Evolutionary conservation across 148 eudicot species (phyloP).

Genomic region (Beta vulgaris): DNA sequence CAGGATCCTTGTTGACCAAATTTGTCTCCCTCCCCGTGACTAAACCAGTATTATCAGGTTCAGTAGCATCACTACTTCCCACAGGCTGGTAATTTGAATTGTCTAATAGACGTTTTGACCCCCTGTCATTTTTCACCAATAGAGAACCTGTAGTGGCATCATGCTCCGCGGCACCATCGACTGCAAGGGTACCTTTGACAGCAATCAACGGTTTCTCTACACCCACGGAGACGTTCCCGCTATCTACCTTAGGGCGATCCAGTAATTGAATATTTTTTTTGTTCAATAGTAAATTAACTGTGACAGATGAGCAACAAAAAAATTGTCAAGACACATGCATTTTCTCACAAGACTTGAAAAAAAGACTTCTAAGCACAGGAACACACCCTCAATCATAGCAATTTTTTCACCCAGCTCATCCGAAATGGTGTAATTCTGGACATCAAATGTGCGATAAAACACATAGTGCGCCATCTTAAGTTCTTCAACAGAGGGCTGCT

Average conservation of each 20-base stretch:
- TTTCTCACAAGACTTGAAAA: slow-evolving; percentile 22
- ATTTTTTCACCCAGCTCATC: slow-evolving; percentile 55
- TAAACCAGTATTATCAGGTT: slow-evolving; percentile 7
- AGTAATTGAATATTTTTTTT: slow-evolving; percentile 31
- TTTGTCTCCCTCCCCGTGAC: neutral
- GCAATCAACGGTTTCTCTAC: slow-evolving; percentile 21
- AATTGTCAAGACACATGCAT: slow-evolving; percentile 23
- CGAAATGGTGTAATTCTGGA: slow-evolving; percentile 41
- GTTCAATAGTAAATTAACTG: slow-evolving; percentile 74
- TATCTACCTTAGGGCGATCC: slow-evolving; percentile 30
- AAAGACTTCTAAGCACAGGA: slow-evolving; percentile 13
- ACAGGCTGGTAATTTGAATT: neutral
- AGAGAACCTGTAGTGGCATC: slow-evolving; percentile 11
- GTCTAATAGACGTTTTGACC: slow-evolving; percentile 15
- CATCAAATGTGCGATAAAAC: slow-evolving; percentile 80
- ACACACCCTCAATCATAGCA: slow-evolving; percentile 54
- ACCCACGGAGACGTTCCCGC: slow-evolving; percentile 15
- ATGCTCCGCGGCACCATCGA: slow-evolving; percentile 13
- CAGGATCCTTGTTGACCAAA: neutral
- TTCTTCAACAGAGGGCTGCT: slow-evolving; percentile 62
- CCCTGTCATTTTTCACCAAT: slow-evolving; percentile 15
- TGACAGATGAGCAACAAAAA: slow-evolving; percentile 33
- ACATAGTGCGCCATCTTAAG: slow-evolving; percentile 52
- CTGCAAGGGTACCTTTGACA: slow-evolving; percentile 15
- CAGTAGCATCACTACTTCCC: slow-evolving; percentile 16